Evolutionary conservation across 176 grass and related monocot species (phyloP).

Genomic region (Zea mays): DNA sequence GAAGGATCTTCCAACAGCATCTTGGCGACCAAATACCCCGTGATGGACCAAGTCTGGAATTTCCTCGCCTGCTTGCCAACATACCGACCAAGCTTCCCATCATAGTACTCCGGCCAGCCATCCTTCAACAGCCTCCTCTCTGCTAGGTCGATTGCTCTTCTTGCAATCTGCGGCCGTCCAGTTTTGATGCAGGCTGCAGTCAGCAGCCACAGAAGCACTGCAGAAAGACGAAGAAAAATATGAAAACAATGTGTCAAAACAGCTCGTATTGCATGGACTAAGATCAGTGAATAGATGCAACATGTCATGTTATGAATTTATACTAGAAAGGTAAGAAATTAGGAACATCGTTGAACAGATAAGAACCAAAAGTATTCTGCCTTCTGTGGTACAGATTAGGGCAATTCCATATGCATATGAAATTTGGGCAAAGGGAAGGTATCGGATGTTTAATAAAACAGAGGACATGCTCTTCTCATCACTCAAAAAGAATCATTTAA

Average conservation of each 20-base stretch:
- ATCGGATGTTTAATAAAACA: not conserved
- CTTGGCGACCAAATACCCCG: constrained; percentile 93
- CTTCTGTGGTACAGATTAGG: not conserved
- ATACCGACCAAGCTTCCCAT: constrained; percentile 81
- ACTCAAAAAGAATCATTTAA: not conserved
- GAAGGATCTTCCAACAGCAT: constrained; percentile 86
- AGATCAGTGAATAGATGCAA: not conserved
- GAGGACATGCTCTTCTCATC: not conserved
- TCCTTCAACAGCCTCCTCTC: constrained; percentile 77
- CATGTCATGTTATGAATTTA: not conserved
- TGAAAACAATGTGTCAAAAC: constrained; percentile 8
- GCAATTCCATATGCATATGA: not conserved
- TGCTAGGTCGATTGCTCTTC: constrained; percentile 68
- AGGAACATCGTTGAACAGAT: not conserved
- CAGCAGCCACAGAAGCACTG: constrained; percentile 89
- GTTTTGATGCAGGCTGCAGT: constrained; percentile 90
- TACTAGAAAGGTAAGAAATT: constrained; percentile 24
- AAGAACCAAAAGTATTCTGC: not conserved
- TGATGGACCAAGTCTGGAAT: constrained; percentile 89
- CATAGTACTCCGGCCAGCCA: constrained; percentile 95
- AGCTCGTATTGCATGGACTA: not conserved
- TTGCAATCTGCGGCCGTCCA: constrained; percentile 74
- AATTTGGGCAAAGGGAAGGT: not conserved
- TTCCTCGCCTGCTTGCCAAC: constrained; percentile 88
- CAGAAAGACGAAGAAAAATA: constrained; percentile 20